Evolutionary conservation across 2,329 filamentous ascomycete genomes (phyloP).

Genomic region (Aspergillus calidoustus): DNA sequence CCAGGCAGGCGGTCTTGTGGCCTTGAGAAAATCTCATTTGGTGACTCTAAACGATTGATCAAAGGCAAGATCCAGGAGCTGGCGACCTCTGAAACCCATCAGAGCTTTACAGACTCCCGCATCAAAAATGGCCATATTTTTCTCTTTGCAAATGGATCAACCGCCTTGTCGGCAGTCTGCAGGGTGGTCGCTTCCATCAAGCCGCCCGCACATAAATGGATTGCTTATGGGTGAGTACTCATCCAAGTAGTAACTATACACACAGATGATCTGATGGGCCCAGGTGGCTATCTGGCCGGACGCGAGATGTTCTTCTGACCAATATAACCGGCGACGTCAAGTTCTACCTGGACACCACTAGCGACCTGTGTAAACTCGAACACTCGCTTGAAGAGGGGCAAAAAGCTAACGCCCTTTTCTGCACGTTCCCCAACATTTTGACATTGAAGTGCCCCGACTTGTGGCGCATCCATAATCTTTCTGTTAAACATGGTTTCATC

Average conservation of each 20-base stretch:
- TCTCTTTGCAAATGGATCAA: neutral
- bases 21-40: no score
- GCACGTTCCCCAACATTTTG: constrained; percentile 7
- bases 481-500: constrained; percentile 1
- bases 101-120: neutral
- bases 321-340: neutral
- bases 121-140: neutral
- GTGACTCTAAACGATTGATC: neutral
- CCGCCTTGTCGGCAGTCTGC: neutral
- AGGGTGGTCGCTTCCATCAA: neutral
- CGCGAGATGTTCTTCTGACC: neutral
- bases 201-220: neutral
- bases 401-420: neutral
- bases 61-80: neutral
- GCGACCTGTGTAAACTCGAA: constrained; percentile 5
- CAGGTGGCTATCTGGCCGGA: neutral
- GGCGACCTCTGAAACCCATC: neutral
- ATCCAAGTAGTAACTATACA: neutral
- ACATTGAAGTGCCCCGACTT: neutral
- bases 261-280: neutral
- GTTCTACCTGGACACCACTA: neutral
- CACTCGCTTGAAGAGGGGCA: neutral
- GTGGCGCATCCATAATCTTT: neutral
- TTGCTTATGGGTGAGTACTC: neutral
- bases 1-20: no score